Percentiles rank a stretch among this genome's conserved stretches.
These are phyloP conservation scores for Zygosaccharomyces sapae DNA, from an alignment of 1,139 yeast genomes.

Conservation along the genomic window DNA sequence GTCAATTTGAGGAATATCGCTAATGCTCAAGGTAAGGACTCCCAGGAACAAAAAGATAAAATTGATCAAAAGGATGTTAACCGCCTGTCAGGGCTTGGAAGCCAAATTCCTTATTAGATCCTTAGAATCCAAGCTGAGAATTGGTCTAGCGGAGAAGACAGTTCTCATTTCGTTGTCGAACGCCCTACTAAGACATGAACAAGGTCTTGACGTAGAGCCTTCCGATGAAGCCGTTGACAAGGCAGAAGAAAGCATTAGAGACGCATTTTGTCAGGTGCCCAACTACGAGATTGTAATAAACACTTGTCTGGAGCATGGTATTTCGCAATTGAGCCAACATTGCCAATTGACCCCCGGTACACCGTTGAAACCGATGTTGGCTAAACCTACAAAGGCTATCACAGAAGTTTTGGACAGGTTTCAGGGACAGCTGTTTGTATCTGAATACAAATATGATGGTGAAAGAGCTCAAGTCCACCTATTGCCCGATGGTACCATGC, in stretches of 20 bases:
- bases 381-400: conserved; percentile 92
- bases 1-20: conserved; percentile 74
- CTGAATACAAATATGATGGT: conserved; percentile 97
- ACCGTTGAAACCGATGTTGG: conserved; percentile 96
- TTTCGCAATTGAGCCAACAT: conserved; percentile 58
- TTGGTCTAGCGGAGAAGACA: conserved; percentile 91
- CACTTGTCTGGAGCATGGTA: conserved; percentile 63
- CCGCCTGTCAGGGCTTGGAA: conserved; percentile 83
- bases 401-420: conserved; percentile 86
- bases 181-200: conserved; percentile 66
- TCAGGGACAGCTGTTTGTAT: conserved; percentile 79
- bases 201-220: conserved; percentile 25
- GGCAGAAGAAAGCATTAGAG: conserved; percentile 78
- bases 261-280: conserved; percentile 85
- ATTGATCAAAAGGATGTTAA: conserved; percentile 74
- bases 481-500: conserved; percentile 59
- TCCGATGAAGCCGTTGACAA: conserved; percentile 40
- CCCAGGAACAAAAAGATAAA: conserved; percentile 74
- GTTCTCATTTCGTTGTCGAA: conserved; percentile 81
- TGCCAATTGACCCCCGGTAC: conserved; percentile 84
- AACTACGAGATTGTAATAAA: conserved; percentile 76
- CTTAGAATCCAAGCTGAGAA: conserved; percentile 85
- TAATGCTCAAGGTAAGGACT: conserved; percentile 70
- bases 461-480: conserved; percentile 95
- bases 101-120: conserved; percentile 89